Conservation (phyloP, 305 asterid genomes). For the Nicotiana rustica region DNA sequence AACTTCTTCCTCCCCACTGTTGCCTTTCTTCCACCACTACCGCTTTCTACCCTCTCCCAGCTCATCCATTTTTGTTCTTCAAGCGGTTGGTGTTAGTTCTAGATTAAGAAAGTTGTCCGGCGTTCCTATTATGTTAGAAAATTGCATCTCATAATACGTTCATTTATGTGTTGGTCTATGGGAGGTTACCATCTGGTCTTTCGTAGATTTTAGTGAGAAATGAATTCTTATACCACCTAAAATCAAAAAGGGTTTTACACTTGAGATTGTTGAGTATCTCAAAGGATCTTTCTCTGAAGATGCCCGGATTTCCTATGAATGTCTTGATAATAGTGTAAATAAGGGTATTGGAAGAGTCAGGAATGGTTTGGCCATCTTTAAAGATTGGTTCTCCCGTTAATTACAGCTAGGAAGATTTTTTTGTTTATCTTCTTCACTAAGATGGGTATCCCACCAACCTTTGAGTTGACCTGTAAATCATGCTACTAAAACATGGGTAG, state of each 20-base stretch:
- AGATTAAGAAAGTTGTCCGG: too few species aligned
- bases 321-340: too few species aligned
- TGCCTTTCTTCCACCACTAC: neutral
- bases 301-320: too few species aligned
- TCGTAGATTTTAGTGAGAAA: neutral
- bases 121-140: too few species aligned
- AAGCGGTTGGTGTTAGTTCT: too few species aligned
- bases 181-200: neutral
- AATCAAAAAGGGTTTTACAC: neutral
- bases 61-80: too few species aligned
- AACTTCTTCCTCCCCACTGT: too few species aligned
- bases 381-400: neutral
- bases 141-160: too few species aligned
- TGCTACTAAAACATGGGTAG: neutral
- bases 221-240: too few species aligned
- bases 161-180: neutral
- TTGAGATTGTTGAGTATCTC: neutral
- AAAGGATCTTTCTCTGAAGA: too few species aligned
- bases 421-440: neutral
- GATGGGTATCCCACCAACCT: neutral
- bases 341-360: neutral
- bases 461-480: neutral
- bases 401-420: neutral
- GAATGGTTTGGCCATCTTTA: neutral
- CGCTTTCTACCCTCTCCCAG: neutral